A percentile compares a stretch with the other conserved stretches of the same genome.
Evolutionary conservation across 106 monocot species (phyloP).

Genomic region (Allium sativum): DNA sequence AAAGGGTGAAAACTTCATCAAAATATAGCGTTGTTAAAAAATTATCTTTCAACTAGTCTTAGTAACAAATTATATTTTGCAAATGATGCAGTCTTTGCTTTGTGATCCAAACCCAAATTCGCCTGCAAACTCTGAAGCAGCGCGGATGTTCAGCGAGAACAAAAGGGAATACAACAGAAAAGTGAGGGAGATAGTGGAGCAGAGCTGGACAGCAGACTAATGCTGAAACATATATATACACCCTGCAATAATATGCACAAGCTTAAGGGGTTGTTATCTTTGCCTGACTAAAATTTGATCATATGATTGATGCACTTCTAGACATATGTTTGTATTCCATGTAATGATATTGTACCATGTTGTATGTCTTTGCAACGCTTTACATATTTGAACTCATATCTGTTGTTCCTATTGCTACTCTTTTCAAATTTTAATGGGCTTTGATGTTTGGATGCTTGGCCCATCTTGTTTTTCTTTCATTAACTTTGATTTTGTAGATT

Average conservation of each 20-base stretch:
- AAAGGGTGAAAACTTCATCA: not conserved
- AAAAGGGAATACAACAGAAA: conserved; percentile 33
- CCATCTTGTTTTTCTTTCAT: too few relatives aligned
- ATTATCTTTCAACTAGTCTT: not conserved
- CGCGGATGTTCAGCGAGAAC: conserved; percentile 37
- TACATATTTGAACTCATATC: too few relatives aligned
- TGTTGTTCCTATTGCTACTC: too few relatives aligned
- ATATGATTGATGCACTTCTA: too few relatives aligned
- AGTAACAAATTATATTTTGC: not conserved
- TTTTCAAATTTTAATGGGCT: too few relatives aligned
- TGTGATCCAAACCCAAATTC: conserved; percentile 44
- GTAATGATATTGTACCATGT: too few relatives aligned
- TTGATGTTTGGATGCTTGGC: too few relatives aligned
- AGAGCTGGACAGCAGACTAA: conserved; percentile 29
- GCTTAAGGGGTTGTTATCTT: not conserved
- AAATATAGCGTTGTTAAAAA: not conserved
- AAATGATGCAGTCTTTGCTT: conserved; percentile 20
- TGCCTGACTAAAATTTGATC: too few relatives aligned
- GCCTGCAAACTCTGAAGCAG: conserved; percentile 35
- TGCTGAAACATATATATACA: not conserved
- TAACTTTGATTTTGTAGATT: too few relatives aligned
- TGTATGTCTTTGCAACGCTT: too few relatives aligned
- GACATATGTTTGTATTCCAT: too few relatives aligned
- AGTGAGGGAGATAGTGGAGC: conserved; percentile 21
- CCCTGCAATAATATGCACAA: not conserved